Conservation (phyloP, 2,329 filamentous ascomycete genomes). For the Scedosporium aurantiacum region DNA sequence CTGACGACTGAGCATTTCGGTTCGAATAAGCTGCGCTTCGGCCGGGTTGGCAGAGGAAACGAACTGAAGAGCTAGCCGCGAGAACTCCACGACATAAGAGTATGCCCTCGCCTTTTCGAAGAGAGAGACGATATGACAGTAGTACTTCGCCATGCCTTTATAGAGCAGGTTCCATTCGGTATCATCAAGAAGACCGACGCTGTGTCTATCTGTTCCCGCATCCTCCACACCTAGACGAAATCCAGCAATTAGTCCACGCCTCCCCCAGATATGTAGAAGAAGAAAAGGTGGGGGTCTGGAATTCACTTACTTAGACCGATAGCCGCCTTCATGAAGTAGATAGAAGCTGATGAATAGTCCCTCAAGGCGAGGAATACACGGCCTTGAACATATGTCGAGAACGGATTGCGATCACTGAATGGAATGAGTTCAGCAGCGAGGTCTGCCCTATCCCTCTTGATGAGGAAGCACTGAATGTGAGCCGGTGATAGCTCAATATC, state of each 20-base stretch:
- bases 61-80: constrained; percentile 62
- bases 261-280: background rate
- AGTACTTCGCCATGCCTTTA: constrained; percentile 71
- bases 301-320: constrained; percentile 64
- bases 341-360: constrained; percentile 61
- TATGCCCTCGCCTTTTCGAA: constrained; percentile 70
- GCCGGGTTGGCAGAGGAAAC: constrained; percentile 10
- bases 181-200: constrained; percentile 59
- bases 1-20: constrained; percentile 69
- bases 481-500: constrained; percentile 53
- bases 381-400: constrained; percentile 73
- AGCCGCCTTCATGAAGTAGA: constrained; percentile 72
- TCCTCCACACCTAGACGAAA: constrained; percentile 29
- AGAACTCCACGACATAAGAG: constrained; percentile 76
- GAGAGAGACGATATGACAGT: constrained; percentile 71
- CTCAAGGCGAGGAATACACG: constrained; percentile 64
- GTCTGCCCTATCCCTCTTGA: constrained; percentile 49
- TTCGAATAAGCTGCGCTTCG: constrained; percentile 34
- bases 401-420: constrained; percentile 47
- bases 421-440: constrained; percentile 45
- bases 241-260: background rate
- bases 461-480: constrained; percentile 50
- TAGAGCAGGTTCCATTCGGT: constrained; percentile 61
- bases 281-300: background rate
- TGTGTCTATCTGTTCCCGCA: constrained; percentile 40